These are phyloP conservation scores for Didymella pomorum DNA, from an alignment of 2,329 filamentous ascomycete species.

Conservation along the genomic window DNA sequence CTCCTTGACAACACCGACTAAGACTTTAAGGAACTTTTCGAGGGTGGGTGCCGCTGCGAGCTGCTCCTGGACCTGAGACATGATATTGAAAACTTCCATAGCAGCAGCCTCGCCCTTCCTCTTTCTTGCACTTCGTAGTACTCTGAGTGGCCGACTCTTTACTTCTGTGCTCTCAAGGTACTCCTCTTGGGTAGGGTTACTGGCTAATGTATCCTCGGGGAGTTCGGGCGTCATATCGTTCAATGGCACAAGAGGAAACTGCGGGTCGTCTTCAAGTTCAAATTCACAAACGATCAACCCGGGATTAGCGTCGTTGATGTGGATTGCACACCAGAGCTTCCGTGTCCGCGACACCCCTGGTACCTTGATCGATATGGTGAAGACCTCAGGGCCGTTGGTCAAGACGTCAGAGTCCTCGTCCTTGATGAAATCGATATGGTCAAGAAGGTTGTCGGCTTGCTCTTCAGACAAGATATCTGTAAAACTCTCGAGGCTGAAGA, in stretches of 20 bases:
- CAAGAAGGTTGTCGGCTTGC: conserved; percentile 81
- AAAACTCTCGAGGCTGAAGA: conserved; percentile 79
- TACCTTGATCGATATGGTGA: conserved; percentile 75
- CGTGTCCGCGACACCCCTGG: conserved; percentile 60
- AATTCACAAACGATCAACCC: conserved; percentile 83
- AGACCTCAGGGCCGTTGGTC: conserved; percentile 83
- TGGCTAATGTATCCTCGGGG: conserved; percentile 77
- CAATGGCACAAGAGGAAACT: conserved; percentile 71
- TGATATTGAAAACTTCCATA: conserved; percentile 91
- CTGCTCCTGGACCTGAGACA: conserved; percentile 91
- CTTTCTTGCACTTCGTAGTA: conserved; percentile 77
- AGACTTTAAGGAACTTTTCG: conserved; percentile 77
- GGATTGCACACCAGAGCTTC: conserved; percentile 89
- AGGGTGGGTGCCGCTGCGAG: conserved; percentile 75
- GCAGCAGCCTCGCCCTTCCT: conserved; percentile 79
- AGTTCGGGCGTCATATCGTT: conserved; percentile 66
- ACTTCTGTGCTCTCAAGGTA: conserved; percentile 77
- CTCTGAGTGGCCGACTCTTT: conserved; percentile 77
- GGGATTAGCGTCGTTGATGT: conserved; percentile 72
- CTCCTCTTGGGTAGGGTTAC: conserved; percentile 77
- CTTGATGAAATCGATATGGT: conserved; percentile 87
- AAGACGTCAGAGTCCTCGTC: conserved; percentile 81
- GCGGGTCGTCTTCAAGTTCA: conserved; percentile 79
- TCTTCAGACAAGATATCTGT: conserved; percentile 85
- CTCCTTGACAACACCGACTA: conserved; percentile 88